Evolutionary conservation across 2,329 filamentous ascomycete species (phyloP).

Genomic region (Fusarium goolgardi): DNA sequence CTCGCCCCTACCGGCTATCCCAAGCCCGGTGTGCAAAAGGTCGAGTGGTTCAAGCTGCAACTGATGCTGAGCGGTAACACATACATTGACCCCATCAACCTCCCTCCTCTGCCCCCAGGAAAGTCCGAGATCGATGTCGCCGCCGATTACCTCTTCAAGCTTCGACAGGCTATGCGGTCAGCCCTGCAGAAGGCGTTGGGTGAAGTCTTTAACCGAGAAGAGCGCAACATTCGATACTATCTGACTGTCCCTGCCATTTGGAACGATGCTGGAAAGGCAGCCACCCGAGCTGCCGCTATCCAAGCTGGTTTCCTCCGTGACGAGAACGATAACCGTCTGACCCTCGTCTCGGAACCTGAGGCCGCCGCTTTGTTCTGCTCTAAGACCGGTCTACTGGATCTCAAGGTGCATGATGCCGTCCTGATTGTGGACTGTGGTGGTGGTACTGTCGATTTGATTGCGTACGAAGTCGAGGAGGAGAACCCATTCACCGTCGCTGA

Average conservation of each 20-base stretch:
- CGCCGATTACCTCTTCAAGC: slow-evolving; percentile 98
- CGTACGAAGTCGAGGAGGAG: slow-evolving; percentile 98
- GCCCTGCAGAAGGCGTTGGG: slow-evolving; percentile 96
- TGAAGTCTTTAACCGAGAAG: slow-evolving; percentile 97
- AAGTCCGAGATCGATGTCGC: slow-evolving; percentile 99
- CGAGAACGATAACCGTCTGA: slow-evolving; percentile 96
- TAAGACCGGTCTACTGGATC: slow-evolving; percentile 93
- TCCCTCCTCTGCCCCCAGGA: slow-evolving; percentile 94
- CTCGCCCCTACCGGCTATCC: slow-evolving; percentile 96
- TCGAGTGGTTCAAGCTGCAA: slow-evolving; percentile 99
- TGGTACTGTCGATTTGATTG: slow-evolving; percentile 98
- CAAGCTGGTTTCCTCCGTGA: slow-evolving; percentile 97
- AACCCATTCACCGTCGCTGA: slow-evolving; percentile 96
- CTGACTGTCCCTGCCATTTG: slow-evolving; percentile 98
- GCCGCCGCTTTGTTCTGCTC: slow-evolving; percentile 97
- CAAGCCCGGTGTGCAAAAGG: slow-evolving; percentile 97
- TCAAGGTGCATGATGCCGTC: slow-evolving; percentile 99
- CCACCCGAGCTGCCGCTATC: slow-evolving; percentile 93
- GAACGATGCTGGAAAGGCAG: slow-evolving; percentile 98
- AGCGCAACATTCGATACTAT: slow-evolving; percentile 98
- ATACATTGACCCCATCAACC: slow-evolving; percentile 98
- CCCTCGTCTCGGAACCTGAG: slow-evolving; percentile 94
- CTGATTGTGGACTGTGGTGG: slow-evolving; percentile 98
- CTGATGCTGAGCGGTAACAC: slow-evolving; percentile 99
- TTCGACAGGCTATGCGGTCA: slow-evolving; percentile 95